A percentile compares a stretch with the other conserved stretches of the same genome.
phyloP scores from a whole-genome alignment of 805 yeast species.

The Saturnispora sanitii region DNA sequence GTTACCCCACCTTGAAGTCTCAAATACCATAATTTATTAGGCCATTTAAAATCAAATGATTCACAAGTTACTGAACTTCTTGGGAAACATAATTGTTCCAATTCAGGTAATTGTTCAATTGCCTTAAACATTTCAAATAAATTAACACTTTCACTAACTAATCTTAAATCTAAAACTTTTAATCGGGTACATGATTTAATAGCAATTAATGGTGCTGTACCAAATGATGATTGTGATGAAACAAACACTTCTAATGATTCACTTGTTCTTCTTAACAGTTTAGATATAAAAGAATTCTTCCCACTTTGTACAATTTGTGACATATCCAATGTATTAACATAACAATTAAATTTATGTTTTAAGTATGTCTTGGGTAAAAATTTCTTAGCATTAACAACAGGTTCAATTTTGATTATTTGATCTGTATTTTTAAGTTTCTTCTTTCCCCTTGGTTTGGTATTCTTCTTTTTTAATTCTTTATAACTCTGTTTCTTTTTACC shows the following conservation, averaged over 20 bases:
- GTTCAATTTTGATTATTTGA: neutral
- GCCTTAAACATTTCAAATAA: slow-evolving; percentile 70
- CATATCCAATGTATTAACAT: slow-evolving; percentile 61
- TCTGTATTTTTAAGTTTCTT: neutral
- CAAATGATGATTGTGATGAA: slow-evolving; percentile 95
- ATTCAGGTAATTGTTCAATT: slow-evolving; percentile 46
- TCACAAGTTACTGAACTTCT: slow-evolving; percentile 72
- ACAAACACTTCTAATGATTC: slow-evolving; percentile 54
- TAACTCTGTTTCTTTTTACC: slow-evolving; percentile 6
- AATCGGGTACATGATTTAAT: slow-evolving; percentile 60
- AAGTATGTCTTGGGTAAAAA: slow-evolving; percentile 5
- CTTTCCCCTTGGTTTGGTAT: neutral
- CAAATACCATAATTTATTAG: slow-evolving; percentile 58
- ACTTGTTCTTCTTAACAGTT: slow-evolving; percentile 69
- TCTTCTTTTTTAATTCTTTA: slow-evolving; percentile 7
- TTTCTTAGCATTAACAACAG: slow-evolving; percentile 5
- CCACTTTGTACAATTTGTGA: slow-evolving; percentile 82
- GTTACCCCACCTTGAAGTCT: slow-evolving; percentile 86
- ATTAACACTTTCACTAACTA: slow-evolving; percentile 87
- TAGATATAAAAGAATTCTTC: slow-evolving; percentile 82
- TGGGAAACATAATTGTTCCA: slow-evolving; percentile 79
- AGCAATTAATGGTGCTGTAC: slow-evolving; percentile 79
- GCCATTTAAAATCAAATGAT: slow-evolving; percentile 62
- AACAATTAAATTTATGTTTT: slow-evolving; percentile 35
- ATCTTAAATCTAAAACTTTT: slow-evolving; percentile 60